A percentile compares a stretch with the other conserved stretches of the same genome.
phyloP scores from a whole-genome alignment of 2,329 filamentous ascomycete species.

The Macrophomina phaseolina region DNA sequence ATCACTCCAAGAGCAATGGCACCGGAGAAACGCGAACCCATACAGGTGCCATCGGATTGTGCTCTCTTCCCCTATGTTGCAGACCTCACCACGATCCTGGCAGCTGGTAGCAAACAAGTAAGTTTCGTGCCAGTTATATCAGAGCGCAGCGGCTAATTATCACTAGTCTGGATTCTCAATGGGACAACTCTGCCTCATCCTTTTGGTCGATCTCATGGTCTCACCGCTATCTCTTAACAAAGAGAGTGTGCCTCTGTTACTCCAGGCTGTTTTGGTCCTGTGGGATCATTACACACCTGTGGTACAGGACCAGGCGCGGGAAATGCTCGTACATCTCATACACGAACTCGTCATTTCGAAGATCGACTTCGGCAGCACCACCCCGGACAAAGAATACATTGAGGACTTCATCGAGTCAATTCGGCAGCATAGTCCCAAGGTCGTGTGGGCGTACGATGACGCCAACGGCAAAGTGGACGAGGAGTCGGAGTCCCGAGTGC shows the following conservation, averaged over 20 bases:
- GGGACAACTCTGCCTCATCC: slow-evolving; percentile 88
- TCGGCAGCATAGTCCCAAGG: slow-evolving; percentile 79
- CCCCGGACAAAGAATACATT: slow-evolving; percentile 73
- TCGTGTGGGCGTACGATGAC: slow-evolving; percentile 95
- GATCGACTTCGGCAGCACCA: slow-evolving; percentile 67
- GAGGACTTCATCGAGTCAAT: slow-evolving; percentile 89
- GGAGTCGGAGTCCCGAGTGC: slow-evolving; percentile 78
- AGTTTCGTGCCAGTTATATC: slow-evolving; percentile 25
- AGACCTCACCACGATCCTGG: slow-evolving; percentile 78
- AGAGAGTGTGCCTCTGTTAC: slow-evolving; percentile 81
- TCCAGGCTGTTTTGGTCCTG: slow-evolving; percentile 90
- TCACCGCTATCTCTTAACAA: slow-evolving; percentile 80
- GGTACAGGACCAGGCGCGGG: slow-evolving; percentile 93
- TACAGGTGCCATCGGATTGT: slow-evolving; percentile 69
- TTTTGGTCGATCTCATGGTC: slow-evolving; percentile 95
- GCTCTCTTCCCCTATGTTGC: slow-evolving; percentile 85
- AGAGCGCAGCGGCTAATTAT: not conserved
- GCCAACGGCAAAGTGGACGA: slow-evolving; percentile 77
- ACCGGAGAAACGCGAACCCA: slow-evolving; percentile 50
- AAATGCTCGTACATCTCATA: slow-evolving; percentile 97
- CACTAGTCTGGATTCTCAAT: slow-evolving; percentile 78
- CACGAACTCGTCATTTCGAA: slow-evolving; percentile 89
- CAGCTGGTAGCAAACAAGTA: slow-evolving; percentile 85
- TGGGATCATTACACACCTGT: slow-evolving; percentile 98
- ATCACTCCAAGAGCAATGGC: slow-evolving; percentile 98